A percentile compares a stretch with the other conserved stretches of the same genome.
Evolutionary conservation across 2,329 filamentous ascomycete species (phyloP).

Genomic region (Venturiaceae sp.): DNA sequence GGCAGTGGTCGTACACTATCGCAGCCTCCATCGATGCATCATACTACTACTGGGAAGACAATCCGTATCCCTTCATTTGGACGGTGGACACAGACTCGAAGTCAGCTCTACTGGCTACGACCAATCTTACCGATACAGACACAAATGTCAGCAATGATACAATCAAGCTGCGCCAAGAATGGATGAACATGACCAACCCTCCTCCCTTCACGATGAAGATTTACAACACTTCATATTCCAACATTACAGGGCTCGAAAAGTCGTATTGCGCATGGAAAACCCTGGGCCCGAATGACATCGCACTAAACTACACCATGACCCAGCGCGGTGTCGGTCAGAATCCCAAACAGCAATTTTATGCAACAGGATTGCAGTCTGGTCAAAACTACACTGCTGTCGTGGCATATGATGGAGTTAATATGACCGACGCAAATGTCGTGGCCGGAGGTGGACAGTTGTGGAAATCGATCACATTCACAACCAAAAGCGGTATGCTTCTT

Average conservation of each 20-base stretch:
- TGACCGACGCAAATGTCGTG: conserved; percentile 29
- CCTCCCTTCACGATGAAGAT: conserved; percentile 71
- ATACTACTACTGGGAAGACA: conserved; percentile 51
- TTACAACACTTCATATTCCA: conserved; percentile 48
- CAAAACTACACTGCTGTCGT: conserved; percentile 68
- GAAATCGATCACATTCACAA: conserved; percentile 61
- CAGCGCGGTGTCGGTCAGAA: conserved; percentile 54
- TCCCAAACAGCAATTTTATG: conserved; percentile 82
- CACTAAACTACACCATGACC: conserved; percentile 52
- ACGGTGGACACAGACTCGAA: conserved; percentile 79
- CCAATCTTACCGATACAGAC: conserved; percentile 52
- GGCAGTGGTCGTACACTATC: conserved; percentile 70
- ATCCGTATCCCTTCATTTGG: conserved; percentile 48
- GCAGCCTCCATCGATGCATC: conserved; percentile 71
- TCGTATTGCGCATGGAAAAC: conserved; percentile 75
- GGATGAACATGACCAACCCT: conserved; percentile 45
- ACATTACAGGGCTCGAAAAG: conserved; percentile 59
- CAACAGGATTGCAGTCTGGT: conserved; percentile 59
- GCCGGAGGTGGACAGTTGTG: conserved; percentile 73
- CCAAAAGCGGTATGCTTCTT: conserved; percentile 58
- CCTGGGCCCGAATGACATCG: conserved; percentile 53
- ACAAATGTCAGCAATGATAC: conserved; percentile 13
- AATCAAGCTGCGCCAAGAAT: conserved; percentile 38
- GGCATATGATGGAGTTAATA: conserved; percentile 21
- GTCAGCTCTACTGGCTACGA: conserved; percentile 69